phyloP scores from a whole-genome alignment of 352 stramenopile genomes.

The Pelagophyceae sp. region DNA sequence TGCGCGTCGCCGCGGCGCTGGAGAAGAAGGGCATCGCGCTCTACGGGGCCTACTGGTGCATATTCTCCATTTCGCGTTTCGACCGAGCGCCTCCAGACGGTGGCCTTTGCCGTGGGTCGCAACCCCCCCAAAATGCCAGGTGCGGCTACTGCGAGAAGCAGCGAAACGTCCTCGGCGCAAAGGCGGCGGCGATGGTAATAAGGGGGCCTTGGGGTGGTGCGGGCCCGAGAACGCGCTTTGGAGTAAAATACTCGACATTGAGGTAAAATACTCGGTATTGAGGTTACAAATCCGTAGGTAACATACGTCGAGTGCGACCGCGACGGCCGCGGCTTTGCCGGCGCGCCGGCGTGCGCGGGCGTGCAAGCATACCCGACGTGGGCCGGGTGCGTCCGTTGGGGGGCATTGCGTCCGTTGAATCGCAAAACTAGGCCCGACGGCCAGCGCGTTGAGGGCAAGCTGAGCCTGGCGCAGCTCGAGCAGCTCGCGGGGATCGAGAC shows the following conservation, averaged over 20 bases:
- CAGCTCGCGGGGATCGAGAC: background rate
- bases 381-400: too few species aligned
- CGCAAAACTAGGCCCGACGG: background rate
- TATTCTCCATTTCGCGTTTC: too few species aligned
- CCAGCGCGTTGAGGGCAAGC: background rate
- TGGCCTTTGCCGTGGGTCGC: too few species aligned
- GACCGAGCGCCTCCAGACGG: too few species aligned
- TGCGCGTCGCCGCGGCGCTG: background rate
- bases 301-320: slow-evolving; percentile 5
- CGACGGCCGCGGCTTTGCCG: background rate
- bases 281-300: too few species aligned
- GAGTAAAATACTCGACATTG: too few species aligned
- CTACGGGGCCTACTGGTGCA: slow-evolving; percentile 8
- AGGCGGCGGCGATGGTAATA: background rate
- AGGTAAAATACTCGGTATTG: too few species aligned
- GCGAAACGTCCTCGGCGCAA: background rate
- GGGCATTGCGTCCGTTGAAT: too few species aligned
- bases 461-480: background rate
- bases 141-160: slow-evolving; percentile 7
- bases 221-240: too few species aligned
- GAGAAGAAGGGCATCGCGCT: background rate
- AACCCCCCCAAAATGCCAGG: too few species aligned
- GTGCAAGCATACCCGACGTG: background rate
- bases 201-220: too few species aligned
- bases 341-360: background rate